These are phyloP conservation scores for Davidsoniella australis DNA, from an alignment of 2,329 filamentous ascomycete genomes.

Conservation along the genomic window DNA sequence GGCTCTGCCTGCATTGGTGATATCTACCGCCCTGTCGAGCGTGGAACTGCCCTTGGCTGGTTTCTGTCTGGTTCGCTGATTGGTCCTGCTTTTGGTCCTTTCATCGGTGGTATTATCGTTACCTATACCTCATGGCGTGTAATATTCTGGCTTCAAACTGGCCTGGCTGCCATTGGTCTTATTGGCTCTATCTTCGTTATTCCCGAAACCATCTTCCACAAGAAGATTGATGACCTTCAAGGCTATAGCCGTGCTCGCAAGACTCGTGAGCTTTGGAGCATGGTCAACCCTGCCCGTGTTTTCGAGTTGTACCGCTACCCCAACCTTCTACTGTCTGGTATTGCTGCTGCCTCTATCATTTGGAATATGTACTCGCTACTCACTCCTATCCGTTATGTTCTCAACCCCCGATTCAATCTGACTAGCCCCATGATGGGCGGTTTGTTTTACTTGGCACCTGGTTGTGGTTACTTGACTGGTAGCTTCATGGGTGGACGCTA, in stretches of 20 bases:
- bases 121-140: conserved; percentile 56
- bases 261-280: conserved; percentile 36
- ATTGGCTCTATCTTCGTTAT: conserved; percentile 47
- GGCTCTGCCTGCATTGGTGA: conserved; percentile 53
- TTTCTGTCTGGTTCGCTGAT: conserved; percentile 55
- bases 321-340: conserved; percentile 43
- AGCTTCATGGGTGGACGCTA: conserved; percentile 57
- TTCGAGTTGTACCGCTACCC: conserved; percentile 48
- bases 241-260: conserved; percentile 34
- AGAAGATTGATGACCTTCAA: conserved; percentile 42
- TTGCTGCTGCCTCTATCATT: conserved; percentile 45
- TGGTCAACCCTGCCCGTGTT: conserved; percentile 51
- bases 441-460: conserved; percentile 59
- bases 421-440: conserved; percentile 48
- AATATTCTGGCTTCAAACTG: conserved; percentile 65
- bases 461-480: conserved; percentile 50
- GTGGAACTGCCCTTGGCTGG: conserved; percentile 58
- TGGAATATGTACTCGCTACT: conserved; percentile 53
- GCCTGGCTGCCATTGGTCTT: conserved; percentile 41
- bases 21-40: conserved; percentile 46
- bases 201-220: conserved; percentile 55
- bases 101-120: conserved; percentile 60
- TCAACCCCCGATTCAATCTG: conserved; percentile 58
- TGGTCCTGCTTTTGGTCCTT: conserved; percentile 52
- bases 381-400: conserved; percentile 53